Conservation (phyloP, 257 asterid species). For the Solanum appendiculatum region DNA sequence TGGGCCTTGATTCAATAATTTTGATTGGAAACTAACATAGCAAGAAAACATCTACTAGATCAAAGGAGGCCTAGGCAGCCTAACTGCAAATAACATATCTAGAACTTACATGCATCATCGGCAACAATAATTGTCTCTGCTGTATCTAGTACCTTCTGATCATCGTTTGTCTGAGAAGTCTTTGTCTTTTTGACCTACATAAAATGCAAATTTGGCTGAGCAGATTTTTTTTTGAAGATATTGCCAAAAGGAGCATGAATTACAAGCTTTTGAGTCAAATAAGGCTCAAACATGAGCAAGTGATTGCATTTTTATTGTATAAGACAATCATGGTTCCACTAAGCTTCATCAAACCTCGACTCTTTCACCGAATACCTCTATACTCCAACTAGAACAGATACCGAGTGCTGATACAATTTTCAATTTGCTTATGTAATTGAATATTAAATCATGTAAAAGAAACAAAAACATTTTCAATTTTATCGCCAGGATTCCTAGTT, state of each 20-base stretch:
- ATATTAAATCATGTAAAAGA: not conserved
- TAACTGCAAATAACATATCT: not conserved
- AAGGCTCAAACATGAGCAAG: not conserved
- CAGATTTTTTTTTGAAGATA: not conserved
- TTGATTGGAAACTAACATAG: not conserved
- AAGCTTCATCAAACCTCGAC: not conserved
- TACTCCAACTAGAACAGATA: not conserved
- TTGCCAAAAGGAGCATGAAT: not conserved
- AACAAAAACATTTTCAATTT: not conserved
- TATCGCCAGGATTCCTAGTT: not conserved
- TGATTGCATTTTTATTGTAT: not conserved
- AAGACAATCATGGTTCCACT: not conserved
- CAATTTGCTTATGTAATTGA: not conserved
- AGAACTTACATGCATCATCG: slow-evolving; percentile 37
- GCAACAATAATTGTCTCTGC: slow-evolving; percentile 20
- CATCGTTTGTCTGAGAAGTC: slow-evolving; percentile 29
- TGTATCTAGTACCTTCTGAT: slow-evolving; percentile 24
- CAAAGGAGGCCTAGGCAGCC: not conserved
- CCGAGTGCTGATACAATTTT: not conserved
- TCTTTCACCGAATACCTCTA: not conserved
- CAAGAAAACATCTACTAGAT: not conserved
- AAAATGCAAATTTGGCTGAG: not conserved
- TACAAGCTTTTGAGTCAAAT: not conserved
- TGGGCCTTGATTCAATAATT: not conserved
- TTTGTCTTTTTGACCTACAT: slow-evolving; percentile 58